A percentile compares a stretch with the other conserved stretches of the same genome.
These are phyloP conservation scores for Mycena pura DNA, from an alignment of 768 basidiomycete genomes.

Conservation along the genomic window DNA sequence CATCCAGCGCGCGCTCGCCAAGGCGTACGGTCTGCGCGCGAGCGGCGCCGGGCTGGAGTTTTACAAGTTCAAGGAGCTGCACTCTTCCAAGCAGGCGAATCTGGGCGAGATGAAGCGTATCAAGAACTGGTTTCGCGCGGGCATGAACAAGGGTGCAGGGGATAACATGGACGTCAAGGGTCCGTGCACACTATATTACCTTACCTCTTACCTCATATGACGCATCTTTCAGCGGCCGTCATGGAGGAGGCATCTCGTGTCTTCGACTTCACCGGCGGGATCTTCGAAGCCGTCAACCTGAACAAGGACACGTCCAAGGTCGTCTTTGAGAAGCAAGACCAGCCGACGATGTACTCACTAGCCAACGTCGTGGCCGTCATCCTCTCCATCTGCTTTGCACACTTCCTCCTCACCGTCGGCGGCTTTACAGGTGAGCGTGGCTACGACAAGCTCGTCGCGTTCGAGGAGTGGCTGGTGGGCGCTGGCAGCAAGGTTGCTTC, in stretches of 20 bases:
- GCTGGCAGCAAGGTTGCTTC: too few species aligned
- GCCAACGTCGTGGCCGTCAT: conserved; percentile 31
- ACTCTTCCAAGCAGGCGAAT: conserved; percentile 50
- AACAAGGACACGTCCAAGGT: conserved; percentile 40
- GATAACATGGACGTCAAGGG: conserved; percentile 50
- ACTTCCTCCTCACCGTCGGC: conserved; percentile 53
- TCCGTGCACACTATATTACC: conserved; percentile 27
- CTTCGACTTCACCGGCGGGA: conserved; percentile 54
- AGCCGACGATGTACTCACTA: conserved; percentile 27
- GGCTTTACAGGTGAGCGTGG: conserved; percentile 55
- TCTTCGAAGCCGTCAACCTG: conserved; percentile 48
- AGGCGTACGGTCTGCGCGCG: conserved; percentile 69
- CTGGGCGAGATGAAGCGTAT: conserved; percentile 73
- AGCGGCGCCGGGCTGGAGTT: conserved; percentile 64
- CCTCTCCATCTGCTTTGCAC: conserved; percentile 51
- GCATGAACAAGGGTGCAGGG: conserved; percentile 58
- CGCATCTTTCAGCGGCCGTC: conserved; percentile 43
- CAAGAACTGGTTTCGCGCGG: conserved; percentile 73
- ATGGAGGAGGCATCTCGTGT: conserved; percentile 56
- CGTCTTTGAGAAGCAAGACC: conserved; percentile 43
- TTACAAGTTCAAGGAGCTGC: conserved; percentile 70
- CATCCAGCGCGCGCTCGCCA: conserved; percentile 65
- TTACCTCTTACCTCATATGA: neutral
- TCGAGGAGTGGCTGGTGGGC: conserved; percentile 46
- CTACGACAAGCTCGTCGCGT: conserved; percentile 50